These are phyloP conservation scores for Xylaria nigripes DNA, from an alignment of 495 filamentous ascomycete species.

Conservation along the genomic window DNA sequence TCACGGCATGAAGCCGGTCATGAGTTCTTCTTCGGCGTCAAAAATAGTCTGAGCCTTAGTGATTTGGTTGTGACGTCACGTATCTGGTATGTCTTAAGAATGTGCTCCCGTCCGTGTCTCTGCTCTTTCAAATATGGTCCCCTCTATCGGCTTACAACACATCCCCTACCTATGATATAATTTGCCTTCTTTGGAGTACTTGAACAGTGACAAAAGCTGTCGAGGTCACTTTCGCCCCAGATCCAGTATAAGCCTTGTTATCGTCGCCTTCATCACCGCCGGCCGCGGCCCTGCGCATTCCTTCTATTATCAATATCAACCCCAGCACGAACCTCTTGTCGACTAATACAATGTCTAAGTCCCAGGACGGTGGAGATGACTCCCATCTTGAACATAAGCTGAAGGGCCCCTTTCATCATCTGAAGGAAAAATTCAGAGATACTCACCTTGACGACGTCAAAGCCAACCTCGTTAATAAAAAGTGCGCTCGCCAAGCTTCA, in stretches of 20 bases:
- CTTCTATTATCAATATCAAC: background rate
- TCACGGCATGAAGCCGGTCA: background rate
- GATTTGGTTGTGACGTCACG: background rate
- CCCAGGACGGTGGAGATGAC: constrained; percentile 6
- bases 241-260: background rate
- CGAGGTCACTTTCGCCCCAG: no score
- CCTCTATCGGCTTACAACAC: no score
- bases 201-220: no score
- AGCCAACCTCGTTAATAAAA: constrained; percentile 39
- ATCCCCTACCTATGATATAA: no score
- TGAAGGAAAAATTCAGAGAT: constrained; percentile 43
- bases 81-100: background rate
- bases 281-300: background rate
- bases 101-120: background rate
- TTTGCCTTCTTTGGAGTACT: no score
- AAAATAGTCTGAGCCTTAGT: background rate
- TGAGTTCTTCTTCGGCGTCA: background rate
- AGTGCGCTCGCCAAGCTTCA: constrained; percentile 23
- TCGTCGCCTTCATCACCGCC: background rate
- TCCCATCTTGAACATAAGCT: constrained; percentile 23
- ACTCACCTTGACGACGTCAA: constrained; percentile 42
- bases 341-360: background rate
- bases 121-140: background rate
- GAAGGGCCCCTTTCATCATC: constrained; percentile 31
- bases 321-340: background rate